A percentile compares a stretch with the other conserved stretches of the same genome.
These are phyloP conservation scores for Ziziphus jujuba DNA, from an alignment of 306 rosid species.

Conservation along the genomic window DNA sequence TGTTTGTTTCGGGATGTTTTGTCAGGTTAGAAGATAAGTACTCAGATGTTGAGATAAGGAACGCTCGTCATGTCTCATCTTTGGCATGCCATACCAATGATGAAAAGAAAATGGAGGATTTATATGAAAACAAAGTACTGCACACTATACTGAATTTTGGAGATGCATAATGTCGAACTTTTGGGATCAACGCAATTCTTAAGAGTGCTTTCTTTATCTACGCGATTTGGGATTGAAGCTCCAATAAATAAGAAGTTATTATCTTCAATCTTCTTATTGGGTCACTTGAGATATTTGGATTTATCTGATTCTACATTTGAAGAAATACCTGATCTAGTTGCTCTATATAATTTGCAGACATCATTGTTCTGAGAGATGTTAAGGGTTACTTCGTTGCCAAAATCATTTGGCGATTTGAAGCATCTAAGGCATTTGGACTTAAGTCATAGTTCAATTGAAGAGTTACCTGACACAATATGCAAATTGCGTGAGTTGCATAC, in stretches of 20 bases:
- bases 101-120: not conserved
- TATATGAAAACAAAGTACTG: not conserved
- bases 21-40: not conserved
- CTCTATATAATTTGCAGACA: too few relatives aligned
- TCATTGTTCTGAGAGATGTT: not conserved
- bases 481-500: constrained; percentile 18
- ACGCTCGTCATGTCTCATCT: constrained; percentile 9
- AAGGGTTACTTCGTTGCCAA: not conserved
- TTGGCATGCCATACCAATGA: too few relatives aligned
- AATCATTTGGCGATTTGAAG: not conserved
- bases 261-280: too few relatives aligned
- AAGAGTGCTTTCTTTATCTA: constrained; percentile 2
- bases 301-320: too few relatives aligned
- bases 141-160: not conserved
- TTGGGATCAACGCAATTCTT: not conserved
- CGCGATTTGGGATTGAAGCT: too few relatives aligned
- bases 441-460: not conserved
- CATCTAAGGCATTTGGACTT: constrained; percentile 9
- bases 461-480: constrained; percentile 3
- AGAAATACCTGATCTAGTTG: too few relatives aligned
- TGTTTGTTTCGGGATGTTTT: not conserved
- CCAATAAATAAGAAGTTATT: not conserved
- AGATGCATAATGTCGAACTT: too few relatives aligned
- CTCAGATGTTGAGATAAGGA: not conserved
- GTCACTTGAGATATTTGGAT: too few relatives aligned